Conservation (phyloP, 2,329 filamentous ascomycete genomes). For the Cadophora gregata region DNA sequence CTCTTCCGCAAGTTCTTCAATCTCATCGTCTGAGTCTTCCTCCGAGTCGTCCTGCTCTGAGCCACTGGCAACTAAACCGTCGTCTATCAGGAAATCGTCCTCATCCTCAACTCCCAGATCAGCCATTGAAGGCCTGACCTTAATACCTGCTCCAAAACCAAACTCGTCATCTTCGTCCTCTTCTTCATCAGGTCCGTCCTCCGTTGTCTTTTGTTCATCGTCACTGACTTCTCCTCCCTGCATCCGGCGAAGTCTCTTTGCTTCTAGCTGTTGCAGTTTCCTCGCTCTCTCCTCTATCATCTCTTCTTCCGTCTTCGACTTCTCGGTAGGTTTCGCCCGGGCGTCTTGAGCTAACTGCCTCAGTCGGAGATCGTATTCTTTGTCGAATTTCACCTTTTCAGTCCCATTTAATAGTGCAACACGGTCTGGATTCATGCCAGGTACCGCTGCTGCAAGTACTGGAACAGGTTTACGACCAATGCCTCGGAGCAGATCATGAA, state of each 20-base stretch:
- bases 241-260: conserved; percentile 85
- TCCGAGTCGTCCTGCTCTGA: conserved; percentile 69
- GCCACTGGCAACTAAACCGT: conserved; percentile 83
- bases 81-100: conserved; percentile 91
- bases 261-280: conserved; percentile 80
- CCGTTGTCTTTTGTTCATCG: conserved; percentile 59
- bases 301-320: conserved; percentile 92
- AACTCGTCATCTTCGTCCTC: conserved; percentile 61
- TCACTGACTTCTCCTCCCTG: conserved; percentile 75
- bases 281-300: conserved; percentile 77
- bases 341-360: conserved; percentile 84
- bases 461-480: conserved; percentile 56
- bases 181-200: conserved; percentile 45
- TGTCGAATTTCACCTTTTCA: conserved; percentile 74
- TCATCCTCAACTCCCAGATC: conserved; percentile 86
- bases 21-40: conserved; percentile 55
- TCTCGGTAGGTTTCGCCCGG: conserved; percentile 82
- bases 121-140: conserved; percentile 51
- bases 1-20: conserved; percentile 49
- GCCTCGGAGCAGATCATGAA: conserved; percentile 73
- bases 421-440: conserved; percentile 67
- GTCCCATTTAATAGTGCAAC: conserved; percentile 63
- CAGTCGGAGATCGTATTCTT: conserved; percentile 85
- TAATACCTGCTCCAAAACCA: conserved; percentile 65
- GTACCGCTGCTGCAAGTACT: conserved; percentile 44